Base-by-base conservation (phyloP, 1,284 basidiomycete genomes). In the Tilletiaria anomala region DNA sequence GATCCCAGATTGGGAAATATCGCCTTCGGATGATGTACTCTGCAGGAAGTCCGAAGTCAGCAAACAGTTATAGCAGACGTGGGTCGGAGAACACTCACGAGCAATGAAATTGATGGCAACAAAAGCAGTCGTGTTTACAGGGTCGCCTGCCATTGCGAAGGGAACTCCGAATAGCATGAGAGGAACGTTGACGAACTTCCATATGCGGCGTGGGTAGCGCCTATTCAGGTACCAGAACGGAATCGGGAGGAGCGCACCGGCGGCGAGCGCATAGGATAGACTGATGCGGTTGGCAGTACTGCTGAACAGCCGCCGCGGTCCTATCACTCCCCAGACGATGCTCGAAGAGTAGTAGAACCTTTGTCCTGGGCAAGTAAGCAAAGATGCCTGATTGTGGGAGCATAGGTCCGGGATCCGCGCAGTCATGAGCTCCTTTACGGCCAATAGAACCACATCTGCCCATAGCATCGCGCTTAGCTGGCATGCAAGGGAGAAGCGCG, bases 401-500 rank as follows among this genome's bases (percentile, higher is more conserved):
- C 26, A 29, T n/a, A 29, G 26, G 26, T 29, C 26, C 10, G 8
- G 26, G 10, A 29, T n/a, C n/a, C n/a, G 8, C 26, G 10, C 8
- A 8, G n/a, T 29, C 26, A 29, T 8, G 26, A 29, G n/a, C 10
- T 8, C n/a, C 26, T 29, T 29, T 8, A n/a, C n/a, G 26, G 10
- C 26, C 10, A 29, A 29, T 29, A 8, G 26, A n/a, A 29, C 26
- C 26, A n/a, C 26, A n/a, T 29, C 8, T n/a, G 26, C n/a, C 26
- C 26, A 29, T n/a, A 29, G 26, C 26, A 29, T n/a, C 8, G 10
- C 8, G 26, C 26, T 8, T 29, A 8, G 8, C 10, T 29, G 26
- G 26, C 26, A n/a, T n/a, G n/a, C 26, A 29, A 29, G 8, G 10
- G 26, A 29, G 10, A 29, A 8, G 26, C 44, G 16, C n/a, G 48